Evolutionary conservation across 192 early-diverging fungal species (phyloP), one percentile per base, ranked within the genome.

Genomic region (Podila horticola): DNA sequence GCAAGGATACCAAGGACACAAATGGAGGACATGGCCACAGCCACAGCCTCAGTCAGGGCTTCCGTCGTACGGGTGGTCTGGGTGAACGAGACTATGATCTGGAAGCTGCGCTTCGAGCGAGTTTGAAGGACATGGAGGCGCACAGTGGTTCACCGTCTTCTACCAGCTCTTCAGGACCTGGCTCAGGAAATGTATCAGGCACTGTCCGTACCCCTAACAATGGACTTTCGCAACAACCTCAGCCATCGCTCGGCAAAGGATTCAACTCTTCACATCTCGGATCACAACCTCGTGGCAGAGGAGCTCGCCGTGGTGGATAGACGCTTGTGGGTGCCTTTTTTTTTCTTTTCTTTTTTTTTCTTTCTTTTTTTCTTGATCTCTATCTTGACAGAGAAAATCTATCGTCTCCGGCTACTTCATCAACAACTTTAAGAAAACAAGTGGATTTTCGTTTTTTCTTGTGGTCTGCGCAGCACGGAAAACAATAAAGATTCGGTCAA

Each of bases 281-380:
- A 5, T 62, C 52, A 15, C 69, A 67, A 4, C 45, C 69, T 0
- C 75, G 75, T 31, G 64, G 69, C 22, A 69, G 69, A 34, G 75
- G 69, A 19, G 69, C 69, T 28, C 75, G 75, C 30, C 75, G 75
- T 33, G 75, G 75, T 24, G 75, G 75, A 51, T 79, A 66, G 33
- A 58, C 4, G 33, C 58, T 58, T 58, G 26, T 58, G 11, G 34
- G 24, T 41, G 22, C 15, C 36, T 58, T 28, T 45, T 52, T 63
- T 60, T 31, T 72, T 55, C 17, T 19, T 55, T 60, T 64, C 22
- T 72, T 72, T 64, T 49, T 72, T 59, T 57, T 51, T 22, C 12
- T 41, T 31, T 58, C 29, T 31, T 52, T 5, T 22, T 2, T 24
- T 36, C 3, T 38, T 20, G 28, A 3, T 60, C 24, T 17, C n/a